Evolutionary conservation across 306 rosid species (phyloP).

Genomic region (Rosa lucieae): DNA sequence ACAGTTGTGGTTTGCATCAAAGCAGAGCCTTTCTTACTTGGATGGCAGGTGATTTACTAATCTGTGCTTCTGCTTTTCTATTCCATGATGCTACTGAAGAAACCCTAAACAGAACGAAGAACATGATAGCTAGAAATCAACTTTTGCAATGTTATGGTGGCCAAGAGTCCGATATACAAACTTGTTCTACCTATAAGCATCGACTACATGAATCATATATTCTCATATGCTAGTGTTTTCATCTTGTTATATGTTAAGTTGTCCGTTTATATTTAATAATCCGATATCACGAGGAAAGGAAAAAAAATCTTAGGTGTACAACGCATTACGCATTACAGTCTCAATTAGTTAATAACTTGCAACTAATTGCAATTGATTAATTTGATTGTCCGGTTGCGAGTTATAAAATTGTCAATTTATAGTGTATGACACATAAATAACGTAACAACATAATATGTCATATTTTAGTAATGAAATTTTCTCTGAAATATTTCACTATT

Average conservation of each 20-base stretch:
- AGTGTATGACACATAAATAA: too few relatives aligned
- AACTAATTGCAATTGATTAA: neutral
- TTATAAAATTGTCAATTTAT: neutral
- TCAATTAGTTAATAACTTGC: too few relatives aligned
- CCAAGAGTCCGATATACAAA: neutral
- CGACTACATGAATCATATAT: neutral
- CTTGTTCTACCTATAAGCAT: neutral
- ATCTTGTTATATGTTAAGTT: neutral
- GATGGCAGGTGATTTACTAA: constrained; percentile 75
- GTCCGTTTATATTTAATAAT: neutral
- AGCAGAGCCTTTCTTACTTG: constrained; percentile 93
- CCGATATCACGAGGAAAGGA: neutral
- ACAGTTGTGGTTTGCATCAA: constrained; percentile 94
- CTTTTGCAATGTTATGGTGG: neutral
- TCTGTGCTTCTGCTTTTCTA: neutral
- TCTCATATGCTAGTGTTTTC: neutral
- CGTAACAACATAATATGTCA: too few relatives aligned
- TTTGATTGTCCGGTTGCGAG: neutral
- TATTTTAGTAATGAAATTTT: too few relatives aligned
- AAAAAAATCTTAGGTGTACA: neutral
- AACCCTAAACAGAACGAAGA: neutral
- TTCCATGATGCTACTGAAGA: neutral
- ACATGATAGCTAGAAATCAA: neutral
- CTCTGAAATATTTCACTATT: neutral
- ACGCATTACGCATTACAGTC: too few relatives aligned